phyloP scores from a whole-genome alignment of 2,329 filamentous ascomycete species.

The Claviceps purpurea region DNA sequence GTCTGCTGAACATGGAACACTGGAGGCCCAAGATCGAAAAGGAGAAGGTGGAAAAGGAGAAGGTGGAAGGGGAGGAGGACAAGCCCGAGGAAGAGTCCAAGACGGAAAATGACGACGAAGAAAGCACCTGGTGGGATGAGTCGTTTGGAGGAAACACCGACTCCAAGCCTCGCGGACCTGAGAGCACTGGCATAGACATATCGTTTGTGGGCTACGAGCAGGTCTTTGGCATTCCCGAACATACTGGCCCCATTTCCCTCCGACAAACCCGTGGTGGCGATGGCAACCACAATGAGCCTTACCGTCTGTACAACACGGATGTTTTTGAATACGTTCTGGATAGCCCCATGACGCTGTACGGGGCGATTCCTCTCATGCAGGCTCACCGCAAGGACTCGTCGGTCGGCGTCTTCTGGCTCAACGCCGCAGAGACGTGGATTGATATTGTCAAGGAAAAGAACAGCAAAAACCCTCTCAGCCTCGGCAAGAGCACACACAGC shows the following conservation, averaged over 20 bases:
- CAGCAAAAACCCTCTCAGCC: conserved; percentile 60
- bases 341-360: conserved; percentile 96
- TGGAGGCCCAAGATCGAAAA: conserved; percentile 79
- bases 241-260: conserved; percentile 75
- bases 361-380: conserved; percentile 96
- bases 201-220: conserved; percentile 84
- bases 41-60: conserved; percentile 46
- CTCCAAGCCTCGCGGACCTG: conserved; percentile 84
- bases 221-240: conserved; percentile 89
- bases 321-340: conserved; percentile 97
- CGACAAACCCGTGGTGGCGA: conserved; percentile 83
- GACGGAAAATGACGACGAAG: conserved; percentile 46
- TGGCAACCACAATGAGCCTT: conserved; percentile 76
- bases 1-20: conserved; percentile 84
- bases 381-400: conserved; percentile 88
- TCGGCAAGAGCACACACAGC: conserved; percentile 55
- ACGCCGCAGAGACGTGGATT: conserved; percentile 93
- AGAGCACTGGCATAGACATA: conserved; percentile 84
- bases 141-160: conserved; percentile 91
- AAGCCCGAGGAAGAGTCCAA: conserved; percentile 31
- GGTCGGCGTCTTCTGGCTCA: conserved; percentile 95
- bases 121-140: conserved; percentile 97
- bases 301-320: conserved; percentile 89
- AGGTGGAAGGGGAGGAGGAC: conserved; percentile 41
- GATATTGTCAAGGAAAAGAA: conserved; percentile 76